Evolutionary conservation across 169 alveolate genomes (phyloP).

Genomic region (Cryptosporidium baileyi): DNA sequence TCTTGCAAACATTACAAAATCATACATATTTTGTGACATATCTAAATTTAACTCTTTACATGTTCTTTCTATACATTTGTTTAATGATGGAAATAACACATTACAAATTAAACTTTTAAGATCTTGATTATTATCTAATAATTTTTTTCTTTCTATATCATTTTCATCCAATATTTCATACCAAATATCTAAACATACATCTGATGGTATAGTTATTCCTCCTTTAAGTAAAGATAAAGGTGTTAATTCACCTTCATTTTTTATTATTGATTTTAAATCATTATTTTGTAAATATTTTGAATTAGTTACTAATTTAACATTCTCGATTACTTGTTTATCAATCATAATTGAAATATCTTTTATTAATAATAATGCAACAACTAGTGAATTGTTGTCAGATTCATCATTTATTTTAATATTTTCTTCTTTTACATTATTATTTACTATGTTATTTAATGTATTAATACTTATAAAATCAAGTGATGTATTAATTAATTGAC

Average conservation of each 20-base stretch:
- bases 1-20: slow-evolving; percentile 62
- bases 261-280: background rate
- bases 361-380: slow-evolving; percentile 18
- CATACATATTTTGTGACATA: slow-evolving; percentile 39
- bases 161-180: slow-evolving; percentile 38
- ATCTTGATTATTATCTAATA: slow-evolving; percentile 20
- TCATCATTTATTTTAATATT: background rate
- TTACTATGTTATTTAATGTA: background rate
- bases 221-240: slow-evolving; percentile 58
- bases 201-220: slow-evolving; percentile 56
- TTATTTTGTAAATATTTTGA: background rate
- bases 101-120: slow-evolving; percentile 9
- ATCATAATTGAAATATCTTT: slow-evolving; percentile 57
- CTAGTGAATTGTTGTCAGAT: background rate
- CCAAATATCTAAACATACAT: slow-evolving; percentile 44
- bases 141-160: background rate
- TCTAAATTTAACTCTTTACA: slow-evolving; percentile 14
- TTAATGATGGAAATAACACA: slow-evolving; percentile 43
- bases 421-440: background rate
- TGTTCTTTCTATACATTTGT: slow-evolving; percentile 15
- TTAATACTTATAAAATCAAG: slow-evolving; percentile 6
- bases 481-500: slow-evolving; percentile 17
- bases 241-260: background rate
- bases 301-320: background rate
- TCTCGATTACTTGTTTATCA: slow-evolving; percentile 16